Evolutionary conservation across 1,139 yeast genomes (phyloP), one percentile per base, ranked within the genome.

Genomic region (Hansenula lynferdii): DNA sequence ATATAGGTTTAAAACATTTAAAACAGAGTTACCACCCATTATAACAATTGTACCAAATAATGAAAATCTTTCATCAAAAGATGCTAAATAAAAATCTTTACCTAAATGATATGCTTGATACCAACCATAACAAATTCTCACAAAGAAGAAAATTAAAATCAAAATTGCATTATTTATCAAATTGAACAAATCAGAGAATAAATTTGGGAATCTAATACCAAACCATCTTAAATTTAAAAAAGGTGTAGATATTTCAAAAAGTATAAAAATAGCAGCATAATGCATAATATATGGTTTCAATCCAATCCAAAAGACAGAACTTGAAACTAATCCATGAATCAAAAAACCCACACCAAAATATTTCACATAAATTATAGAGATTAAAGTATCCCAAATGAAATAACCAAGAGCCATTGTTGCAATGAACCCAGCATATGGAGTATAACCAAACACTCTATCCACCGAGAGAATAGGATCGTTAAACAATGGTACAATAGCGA

Each of bases 171-270:
- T 96, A 62, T 92, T 92, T 43, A 80, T 49, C 38, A 77, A 51
- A 42, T 80, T 75, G 39, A 78, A 53, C 28, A 55, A 61, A 16
- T 70, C 74, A 40, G 78, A 69, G 42, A 81, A 55, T 14, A 73
- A 61, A 8, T 78, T 77, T 2, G 89, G 87, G 40, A 85, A 72
- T 53, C 82, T 81, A 38, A 85, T 67, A 3, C 92, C 85, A 57
- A 85, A 82, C 97, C 97, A 90, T 63, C 95, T 84, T 47, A 89
- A 61, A 64, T 92, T 90, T 42, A 92, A 80, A 58, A 90, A 90
- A 11, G 98, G 97, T 8, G 97, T 92, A 17, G 96, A 85, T 42
- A 85, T 70, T 63, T 92, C 98, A 64, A 92, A 92, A 44, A 87
- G 55, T 52, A 92, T 70, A 62, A 92, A 92, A 9, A 81, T 77